Percentiles rank a stretch among this genome's conserved stretches.
Conservation (phyloP, 1,139 yeast species). For the Blastobotrys petasosporus region DNA sequence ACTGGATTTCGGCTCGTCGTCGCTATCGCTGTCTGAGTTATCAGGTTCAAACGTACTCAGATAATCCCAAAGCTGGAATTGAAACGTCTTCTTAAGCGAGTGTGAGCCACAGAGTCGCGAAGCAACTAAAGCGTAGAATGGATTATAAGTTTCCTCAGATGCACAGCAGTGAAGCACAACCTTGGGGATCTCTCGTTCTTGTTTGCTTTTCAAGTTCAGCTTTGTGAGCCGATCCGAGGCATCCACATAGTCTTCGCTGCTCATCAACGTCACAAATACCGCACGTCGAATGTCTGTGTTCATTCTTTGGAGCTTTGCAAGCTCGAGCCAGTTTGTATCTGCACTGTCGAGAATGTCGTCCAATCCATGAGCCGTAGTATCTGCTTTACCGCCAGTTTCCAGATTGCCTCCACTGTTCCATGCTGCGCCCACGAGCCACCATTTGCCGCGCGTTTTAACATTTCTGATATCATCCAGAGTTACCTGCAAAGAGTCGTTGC, state of each 20-base stretch:
- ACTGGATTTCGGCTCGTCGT: conserved; percentile 21
- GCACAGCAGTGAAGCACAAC: conserved; percentile 82
- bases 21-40: conserved; percentile 38
- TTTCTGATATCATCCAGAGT: conserved; percentile 73
- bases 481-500: conserved; percentile 76
- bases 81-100: conserved; percentile 72
- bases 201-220: conserved; percentile 69
- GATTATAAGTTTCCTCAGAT: conserved; percentile 80
- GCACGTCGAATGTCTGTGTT: conserved; percentile 94
- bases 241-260: conserved; percentile 87
- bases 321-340: conserved; percentile 82
- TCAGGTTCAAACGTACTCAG: conserved; percentile 63
- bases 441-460: conserved; percentile 76
- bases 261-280: conserved; percentile 87
- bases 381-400: conserved; percentile 22
- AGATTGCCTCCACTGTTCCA: conserved; percentile 44
- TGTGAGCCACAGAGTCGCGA: conserved; percentile 66
- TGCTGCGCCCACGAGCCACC: conserved; percentile 99
- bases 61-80: conserved; percentile 85
- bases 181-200: conserved; percentile 80
- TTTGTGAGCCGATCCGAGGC: conserved; percentile 79
- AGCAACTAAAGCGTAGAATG: conserved; percentile 81
- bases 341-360: conserved; percentile 58
- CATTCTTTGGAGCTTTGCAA: conserved; percentile 85
- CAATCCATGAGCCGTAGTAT: conserved; percentile 27